Conservation (phyloP, 176 grass and related monocot genomes). For the Carex scoparia region DNA sequence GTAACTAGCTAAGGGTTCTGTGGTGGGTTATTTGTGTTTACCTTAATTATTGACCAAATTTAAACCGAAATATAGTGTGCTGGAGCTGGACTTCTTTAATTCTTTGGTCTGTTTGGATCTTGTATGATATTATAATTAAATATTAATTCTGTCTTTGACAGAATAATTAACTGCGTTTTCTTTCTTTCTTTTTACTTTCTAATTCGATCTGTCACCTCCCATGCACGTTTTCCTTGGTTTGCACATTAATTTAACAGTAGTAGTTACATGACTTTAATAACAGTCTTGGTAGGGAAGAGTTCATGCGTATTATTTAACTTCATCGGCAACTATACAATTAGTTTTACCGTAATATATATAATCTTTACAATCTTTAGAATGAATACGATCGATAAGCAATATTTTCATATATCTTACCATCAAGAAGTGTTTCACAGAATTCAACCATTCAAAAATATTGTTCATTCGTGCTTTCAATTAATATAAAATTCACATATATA, state of each 20-base stretch:
- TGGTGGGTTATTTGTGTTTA: not conserved
- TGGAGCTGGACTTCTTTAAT: not conserved
- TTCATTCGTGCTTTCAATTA: no score
- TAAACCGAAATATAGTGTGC: not conserved
- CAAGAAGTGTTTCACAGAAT: no score
- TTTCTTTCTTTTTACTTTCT: not conserved
- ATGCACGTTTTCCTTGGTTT: not conserved
- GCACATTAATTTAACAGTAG: not conserved
- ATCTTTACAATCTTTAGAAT: no score
- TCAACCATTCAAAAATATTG: no score
- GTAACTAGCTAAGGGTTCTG: conserved; percentile 8
- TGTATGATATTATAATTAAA: not conserved
- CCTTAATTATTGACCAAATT: not conserved
- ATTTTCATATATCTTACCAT: no score
- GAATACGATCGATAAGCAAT: no score
- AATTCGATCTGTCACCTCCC: not conserved
- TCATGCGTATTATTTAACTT: not conserved
- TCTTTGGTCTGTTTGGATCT: not conserved
- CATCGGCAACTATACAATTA: not conserved
- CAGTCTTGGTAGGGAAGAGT: no score
- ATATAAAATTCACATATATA: no score
- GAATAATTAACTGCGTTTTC: not conserved
- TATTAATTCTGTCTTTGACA: not conserved
- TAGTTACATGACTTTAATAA: not conserved
- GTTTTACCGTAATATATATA: no score